Percentiles rank a stretch among this genome's conserved stretches.
phyloP scores from a whole-genome alignment of 306 rosid genomes.

The barrel medic (Medicago truncatula) region DNA sequence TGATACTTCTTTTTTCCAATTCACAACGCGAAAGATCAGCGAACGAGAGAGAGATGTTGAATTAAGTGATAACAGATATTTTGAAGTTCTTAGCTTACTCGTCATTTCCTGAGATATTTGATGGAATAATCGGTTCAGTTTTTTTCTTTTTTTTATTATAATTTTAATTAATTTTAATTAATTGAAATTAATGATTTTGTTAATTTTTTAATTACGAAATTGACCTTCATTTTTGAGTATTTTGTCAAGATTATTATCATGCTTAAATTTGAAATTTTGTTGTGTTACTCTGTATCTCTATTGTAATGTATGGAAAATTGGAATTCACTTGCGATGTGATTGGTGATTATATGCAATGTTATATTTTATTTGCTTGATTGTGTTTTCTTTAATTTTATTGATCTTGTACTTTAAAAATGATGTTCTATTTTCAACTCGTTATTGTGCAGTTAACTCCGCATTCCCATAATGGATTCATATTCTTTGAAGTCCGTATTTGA shows the following conservation, averaged over 20 bases:
- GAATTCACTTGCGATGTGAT: background rate
- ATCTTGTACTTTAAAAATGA: conserved; percentile 14
- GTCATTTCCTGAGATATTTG: conserved; percentile 7
- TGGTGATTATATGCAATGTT: background rate
- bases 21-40: background rate
- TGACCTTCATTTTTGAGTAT: conserved; percentile 1
- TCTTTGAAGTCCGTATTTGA: conserved; percentile 81
- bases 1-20: conserved; percentile 12
- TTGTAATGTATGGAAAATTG: conserved; percentile 23
- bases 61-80: conserved; percentile 11
- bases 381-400: conserved; percentile 15
- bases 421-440: conserved; percentile 6
- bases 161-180: background rate
- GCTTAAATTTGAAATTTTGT: conserved; percentile 5
- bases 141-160: no score
- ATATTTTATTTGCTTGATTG: conserved; percentile 5
- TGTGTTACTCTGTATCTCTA: background rate
- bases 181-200: background rate
- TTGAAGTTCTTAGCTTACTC: conserved; percentile 23
- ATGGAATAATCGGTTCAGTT: background rate
- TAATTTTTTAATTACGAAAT: background rate
- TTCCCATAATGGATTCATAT: conserved; percentile 69
- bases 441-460: conserved; percentile 36
- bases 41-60: background rate
- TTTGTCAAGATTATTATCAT: background rate